Evolutionary conservation across 805 yeast species (phyloP).

Genomic region (Maudiozyma turicensis): DNA sequence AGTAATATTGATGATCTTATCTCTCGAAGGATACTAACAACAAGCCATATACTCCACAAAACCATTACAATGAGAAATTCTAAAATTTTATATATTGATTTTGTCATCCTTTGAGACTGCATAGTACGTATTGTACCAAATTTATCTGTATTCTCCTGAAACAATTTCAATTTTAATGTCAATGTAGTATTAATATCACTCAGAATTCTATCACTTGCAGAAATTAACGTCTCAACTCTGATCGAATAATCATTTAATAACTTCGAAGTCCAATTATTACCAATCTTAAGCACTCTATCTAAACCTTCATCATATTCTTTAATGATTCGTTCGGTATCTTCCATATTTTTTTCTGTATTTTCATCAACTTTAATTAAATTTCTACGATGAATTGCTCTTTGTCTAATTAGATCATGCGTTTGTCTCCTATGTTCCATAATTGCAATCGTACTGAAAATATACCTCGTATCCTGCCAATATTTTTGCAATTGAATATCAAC

Average conservation of each 20-base stretch:
- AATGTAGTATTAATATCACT: slow-evolving; percentile 68
- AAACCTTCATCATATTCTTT: slow-evolving; percentile 19
- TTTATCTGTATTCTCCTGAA: slow-evolving; percentile 27
- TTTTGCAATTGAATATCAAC: slow-evolving; percentile 17
- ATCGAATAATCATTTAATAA: slow-evolving; percentile 35
- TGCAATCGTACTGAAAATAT: slow-evolving; percentile 16
- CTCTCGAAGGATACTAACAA: slow-evolving; percentile 17
- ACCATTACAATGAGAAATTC: slow-evolving; percentile 22
- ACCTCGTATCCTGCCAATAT: slow-evolving; percentile 20
- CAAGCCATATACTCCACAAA: slow-evolving; percentile 26
- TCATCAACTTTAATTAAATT: slow-evolving; percentile 9
- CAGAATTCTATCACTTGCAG: slow-evolving; percentile 55
- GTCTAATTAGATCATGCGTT: slow-evolving; percentile 19
- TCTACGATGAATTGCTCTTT: slow-evolving; percentile 12
- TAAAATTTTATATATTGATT: slow-evolving; percentile 17
- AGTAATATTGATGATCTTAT: slow-evolving; percentile 10
- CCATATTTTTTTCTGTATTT: slow-evolving; percentile 12
- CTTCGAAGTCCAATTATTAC: slow-evolving; percentile 26
- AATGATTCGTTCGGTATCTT: slow-evolving; percentile 12
- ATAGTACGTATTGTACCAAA: slow-evolving; percentile 18
- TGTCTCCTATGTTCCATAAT: slow-evolving; percentile 21
- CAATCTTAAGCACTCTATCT: slow-evolving; percentile 19
- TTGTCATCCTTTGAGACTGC: slow-evolving; percentile 17
- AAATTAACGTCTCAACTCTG: slow-evolving; percentile 50
- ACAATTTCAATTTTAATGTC: slow-evolving; percentile 42